These are phyloP conservation scores for Aspergillus indologenus DNA, from an alignment of 495 filamentous ascomycete species.

Conservation along the genomic window DNA sequence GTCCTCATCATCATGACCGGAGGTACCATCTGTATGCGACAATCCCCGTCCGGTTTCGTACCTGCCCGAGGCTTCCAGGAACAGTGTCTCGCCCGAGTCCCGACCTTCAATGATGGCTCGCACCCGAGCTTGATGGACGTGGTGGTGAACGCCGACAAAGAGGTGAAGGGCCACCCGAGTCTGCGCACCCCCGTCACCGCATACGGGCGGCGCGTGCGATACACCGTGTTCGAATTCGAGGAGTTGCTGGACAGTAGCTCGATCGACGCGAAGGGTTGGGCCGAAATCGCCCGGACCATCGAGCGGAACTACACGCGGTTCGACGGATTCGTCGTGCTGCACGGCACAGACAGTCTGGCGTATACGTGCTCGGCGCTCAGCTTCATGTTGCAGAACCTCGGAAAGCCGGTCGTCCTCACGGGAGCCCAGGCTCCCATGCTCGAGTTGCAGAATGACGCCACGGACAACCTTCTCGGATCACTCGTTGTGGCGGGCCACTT, in stretches of 20 bases:
- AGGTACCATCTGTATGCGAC: conserved; percentile 94
- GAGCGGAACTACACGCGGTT: conserved; percentile 82
- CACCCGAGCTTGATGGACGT: conserved; percentile 53
- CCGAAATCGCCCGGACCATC: conserved; percentile 70
- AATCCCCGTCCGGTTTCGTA: conserved; percentile 60
- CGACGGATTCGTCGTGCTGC: conserved; percentile 93
- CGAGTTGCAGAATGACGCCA: conserved; percentile 88
- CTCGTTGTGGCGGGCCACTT: conserved; percentile 95
- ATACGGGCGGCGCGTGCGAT: conserved; percentile 80
- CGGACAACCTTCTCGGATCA: conserved; percentile 91
- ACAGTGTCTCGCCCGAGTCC: conserved; percentile 75
- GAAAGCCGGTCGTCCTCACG: conserved; percentile 88
- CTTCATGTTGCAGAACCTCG: conserved; percentile 91
- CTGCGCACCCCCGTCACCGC: conserved; percentile 77
- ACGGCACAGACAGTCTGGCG: conserved; percentile 90
- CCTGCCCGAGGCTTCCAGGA: conserved; percentile 81
- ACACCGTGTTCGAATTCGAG: conserved; percentile 82
- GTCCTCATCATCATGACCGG: conserved; percentile 92
- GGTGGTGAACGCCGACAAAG: conserved; percentile 44
- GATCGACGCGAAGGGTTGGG: conserved; percentile 88
- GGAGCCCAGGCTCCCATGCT: conserved; percentile 93
- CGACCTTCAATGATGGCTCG: conserved; percentile 86
- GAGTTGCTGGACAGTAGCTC: conserved; percentile 87
- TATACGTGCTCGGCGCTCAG: conserved; percentile 90
- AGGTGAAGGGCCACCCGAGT: conserved; percentile 48